Conservation (phyloP, 2,329 filamentous ascomycete genomes). For the Fusarium marasasianum region DNA sequence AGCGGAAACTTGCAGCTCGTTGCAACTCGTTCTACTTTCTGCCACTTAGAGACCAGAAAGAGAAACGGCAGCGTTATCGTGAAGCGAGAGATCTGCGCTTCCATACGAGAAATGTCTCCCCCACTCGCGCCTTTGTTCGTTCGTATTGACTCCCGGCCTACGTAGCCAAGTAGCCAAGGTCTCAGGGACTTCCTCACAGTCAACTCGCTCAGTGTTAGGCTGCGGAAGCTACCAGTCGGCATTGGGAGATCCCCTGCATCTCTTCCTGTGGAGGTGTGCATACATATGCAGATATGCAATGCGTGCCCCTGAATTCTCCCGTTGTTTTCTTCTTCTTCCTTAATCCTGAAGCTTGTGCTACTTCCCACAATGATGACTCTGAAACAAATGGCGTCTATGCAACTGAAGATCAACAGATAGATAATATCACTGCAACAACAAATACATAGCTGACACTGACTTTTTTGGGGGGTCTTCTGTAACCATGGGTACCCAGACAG, state of each 20-base stretch:
- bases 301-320: slow-evolving; percentile 17
- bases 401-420: background rate
- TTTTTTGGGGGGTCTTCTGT: background rate
- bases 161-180: background rate
- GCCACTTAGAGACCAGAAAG: background rate
- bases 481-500: background rate
- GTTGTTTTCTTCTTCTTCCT: background rate
- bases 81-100: slow-evolving; percentile 28
- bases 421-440: background rate
- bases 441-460: background rate
- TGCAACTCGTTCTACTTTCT: slow-evolving; percentile 1
- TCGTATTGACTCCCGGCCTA: background rate
- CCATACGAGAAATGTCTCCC: slow-evolving; percentile 26
- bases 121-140: slow-evolving; percentile 37
- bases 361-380: background rate
- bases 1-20: slow-evolving; percentile 19
- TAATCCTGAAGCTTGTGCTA: slow-evolving; percentile 6
- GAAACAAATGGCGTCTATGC: background rate
- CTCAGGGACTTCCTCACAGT: background rate
- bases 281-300: slow-evolving; percentile 13
- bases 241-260: slow-evolving; percentile 32
- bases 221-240: slow-evolving; percentile 28
- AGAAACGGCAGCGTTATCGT: slow-evolving; percentile 8
- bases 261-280: slow-evolving; percentile 19
- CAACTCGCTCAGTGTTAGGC: background rate